Conservation (phyloP, 441 rosid species). For the Biscutella laevigata region DNA sequence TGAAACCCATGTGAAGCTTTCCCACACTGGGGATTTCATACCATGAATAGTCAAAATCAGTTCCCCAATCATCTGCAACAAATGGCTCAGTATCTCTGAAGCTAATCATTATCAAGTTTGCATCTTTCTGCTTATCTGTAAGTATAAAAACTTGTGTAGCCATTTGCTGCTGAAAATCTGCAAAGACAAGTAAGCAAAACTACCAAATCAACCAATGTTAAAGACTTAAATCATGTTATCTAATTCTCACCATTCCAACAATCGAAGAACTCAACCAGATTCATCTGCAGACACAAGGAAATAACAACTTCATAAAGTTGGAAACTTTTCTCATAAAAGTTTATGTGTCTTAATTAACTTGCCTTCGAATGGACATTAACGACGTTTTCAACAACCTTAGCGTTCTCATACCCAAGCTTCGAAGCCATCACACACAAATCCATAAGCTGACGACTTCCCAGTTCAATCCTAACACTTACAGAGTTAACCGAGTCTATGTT, state of each 20-base stretch:
- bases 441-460: slow-evolving; percentile 43
- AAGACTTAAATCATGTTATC: background rate
- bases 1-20: slow-evolving; percentile 71
- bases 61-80: slow-evolving; percentile 72
- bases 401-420: slow-evolving; percentile 65
- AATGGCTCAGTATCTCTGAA: slow-evolving; percentile 85
- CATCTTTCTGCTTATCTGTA: slow-evolving; percentile 64
- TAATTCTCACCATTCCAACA: slow-evolving; percentile 57
- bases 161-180: slow-evolving; percentile 60
- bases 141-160: slow-evolving; percentile 67
- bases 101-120: slow-evolving; percentile 58
- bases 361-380: slow-evolving; percentile 65
- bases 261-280: slow-evolving; percentile 48
- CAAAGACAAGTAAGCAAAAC: slow-evolving; percentile 13
- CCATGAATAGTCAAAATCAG: slow-evolving; percentile 81
- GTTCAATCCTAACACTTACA: slow-evolving; percentile 14
- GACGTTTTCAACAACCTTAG: slow-evolving; percentile 48
- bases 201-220: too few relatives aligned
- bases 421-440: slow-evolving; percentile 77
- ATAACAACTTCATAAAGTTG: background rate
- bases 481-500: slow-evolving; percentile 10
- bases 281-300: slow-evolving; percentile 37
- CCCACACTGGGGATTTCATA: slow-evolving; percentile 63
- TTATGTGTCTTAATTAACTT: slow-evolving; percentile 19
- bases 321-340: slow-evolving; percentile 12